Evolutionary conservation across 345 rosid species (phyloP), one percentile per base, ranked within the genome.

Genomic region (Rhodamnia rubescens): DNA sequence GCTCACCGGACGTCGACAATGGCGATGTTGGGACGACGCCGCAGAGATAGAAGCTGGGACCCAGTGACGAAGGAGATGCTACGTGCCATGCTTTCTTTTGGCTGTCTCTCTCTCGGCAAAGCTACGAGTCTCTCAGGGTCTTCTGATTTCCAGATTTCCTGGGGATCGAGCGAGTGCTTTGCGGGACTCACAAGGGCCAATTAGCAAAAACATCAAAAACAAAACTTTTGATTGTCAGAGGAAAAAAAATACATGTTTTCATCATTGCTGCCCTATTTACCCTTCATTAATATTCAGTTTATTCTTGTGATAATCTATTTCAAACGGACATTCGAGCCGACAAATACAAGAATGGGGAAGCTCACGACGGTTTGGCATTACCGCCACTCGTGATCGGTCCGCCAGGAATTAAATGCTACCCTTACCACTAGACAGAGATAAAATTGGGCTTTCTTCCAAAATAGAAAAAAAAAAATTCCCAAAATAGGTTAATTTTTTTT

Each of bases 1-100:
- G 50, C 56, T 58, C 82, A 96, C 99, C 99, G 93, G 90, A 95
- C 99, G 87, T 97, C 98, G 81, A 97, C 81, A 52, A 97, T 89
- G 87, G 96, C 99, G 53, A 97, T 90, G 83, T 95, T 92, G 11
- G 95, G 95, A 53, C 93, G 95, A 84, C 89, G 89, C 87, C 90
- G 90, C 42, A 94, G 88, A 84, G 96, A 86, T 56, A 97, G 95
- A 82, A 95, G 98, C 93, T 94, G 93, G 83, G 98, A 86, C 36
- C 92, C 95, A 9, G 94, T 93, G 85, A 97, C 88, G 94, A 91
- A 97, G 80, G 98, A 92, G 91, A 97, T 88, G 91, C 92, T 89
- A 36, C 93, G 93, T 88, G 94, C 93, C 98, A 96, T 96, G 52
- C 12, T 55, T 74, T n/a, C 51, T 86, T 16, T 20, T 75, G 14